These are phyloP conservation scores for Microstegium vimineum DNA, from an alignment of 176 grass and related monocot genomes.

Conservation along the genomic window DNA sequence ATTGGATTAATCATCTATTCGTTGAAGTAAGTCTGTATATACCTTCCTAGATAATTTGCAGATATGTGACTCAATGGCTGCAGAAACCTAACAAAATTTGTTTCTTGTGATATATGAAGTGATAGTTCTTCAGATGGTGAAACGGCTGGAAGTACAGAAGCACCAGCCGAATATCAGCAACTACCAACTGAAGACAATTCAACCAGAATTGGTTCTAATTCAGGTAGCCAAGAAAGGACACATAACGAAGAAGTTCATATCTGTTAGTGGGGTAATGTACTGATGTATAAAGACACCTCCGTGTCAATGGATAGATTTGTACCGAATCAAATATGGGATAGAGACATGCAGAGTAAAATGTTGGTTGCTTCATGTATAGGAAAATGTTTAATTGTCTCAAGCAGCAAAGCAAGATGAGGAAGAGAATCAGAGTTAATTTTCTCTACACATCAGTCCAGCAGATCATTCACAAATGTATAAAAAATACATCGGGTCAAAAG, in stretches of 20 bases:
- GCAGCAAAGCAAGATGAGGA: background rate
- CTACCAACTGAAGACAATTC: constrained; percentile 24
- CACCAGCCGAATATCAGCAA: constrained; percentile 23
- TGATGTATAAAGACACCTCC: constrained; percentile 8
- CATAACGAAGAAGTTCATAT: constrained; percentile 30
- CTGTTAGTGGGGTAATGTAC: background rate
- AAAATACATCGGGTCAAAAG: background rate
- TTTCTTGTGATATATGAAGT: constrained; percentile 25
- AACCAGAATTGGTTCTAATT: background rate
- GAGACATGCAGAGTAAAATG: background rate
- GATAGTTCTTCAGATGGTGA: constrained; percentile 22
- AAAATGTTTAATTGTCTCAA: background rate
- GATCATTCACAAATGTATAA: background rate
- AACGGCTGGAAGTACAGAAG: background rate
- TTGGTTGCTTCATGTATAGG: background rate
- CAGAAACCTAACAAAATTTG: constrained; percentile 2
- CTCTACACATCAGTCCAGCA: background rate
- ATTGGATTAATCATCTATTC: constrained; percentile 54
- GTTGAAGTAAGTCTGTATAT: constrained; percentile 30
- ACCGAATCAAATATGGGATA: background rate
- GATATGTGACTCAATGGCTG: background rate
- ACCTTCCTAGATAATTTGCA: background rate
- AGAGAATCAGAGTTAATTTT: background rate
- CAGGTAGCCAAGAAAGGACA: constrained; percentile 21
- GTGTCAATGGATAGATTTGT: background rate